Evolutionary conservation across 106 monocot species (phyloP).

Genomic region (Apostasia shenzhenica): DNA sequence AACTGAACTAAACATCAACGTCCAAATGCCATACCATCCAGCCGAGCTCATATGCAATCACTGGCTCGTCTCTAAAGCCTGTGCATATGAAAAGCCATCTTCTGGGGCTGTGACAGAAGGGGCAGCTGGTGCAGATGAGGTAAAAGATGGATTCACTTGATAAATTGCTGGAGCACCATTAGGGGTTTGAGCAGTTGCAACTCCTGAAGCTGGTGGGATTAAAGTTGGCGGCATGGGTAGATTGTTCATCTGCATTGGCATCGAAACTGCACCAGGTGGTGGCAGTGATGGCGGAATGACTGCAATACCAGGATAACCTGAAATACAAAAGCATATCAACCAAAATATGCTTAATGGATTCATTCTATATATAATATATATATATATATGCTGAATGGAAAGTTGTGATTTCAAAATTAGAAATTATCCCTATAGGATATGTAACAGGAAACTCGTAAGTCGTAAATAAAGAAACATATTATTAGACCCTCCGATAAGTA

Average conservation of each 20-base stretch:
- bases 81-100: constrained; percentile 18
- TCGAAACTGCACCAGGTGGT: constrained; percentile 19
- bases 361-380: no score
- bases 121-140: neutral
- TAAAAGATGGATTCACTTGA: constrained; percentile 3
- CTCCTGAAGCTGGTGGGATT: constrained; percentile 14
- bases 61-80: constrained; percentile 17
- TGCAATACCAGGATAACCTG: constrained; percentile 20
- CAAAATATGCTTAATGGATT: neutral
- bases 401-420: no score
- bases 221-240: constrained; percentile 16
- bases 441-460: no score
- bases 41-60: neutral
- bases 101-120: constrained; percentile 6
- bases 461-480: no score
- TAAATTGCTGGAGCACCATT: constrained; percentile 4
- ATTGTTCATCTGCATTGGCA: constrained; percentile 20
- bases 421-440: no score
- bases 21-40: neutral
- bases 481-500: no score
- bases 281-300: constrained; percentile 9
- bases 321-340: neutral
- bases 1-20: no score
- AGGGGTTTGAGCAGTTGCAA: neutral
- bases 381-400: no score